Base-by-base conservation (phyloP, 306 rosid genomes). In the Ceratonia siliqua region DNA sequence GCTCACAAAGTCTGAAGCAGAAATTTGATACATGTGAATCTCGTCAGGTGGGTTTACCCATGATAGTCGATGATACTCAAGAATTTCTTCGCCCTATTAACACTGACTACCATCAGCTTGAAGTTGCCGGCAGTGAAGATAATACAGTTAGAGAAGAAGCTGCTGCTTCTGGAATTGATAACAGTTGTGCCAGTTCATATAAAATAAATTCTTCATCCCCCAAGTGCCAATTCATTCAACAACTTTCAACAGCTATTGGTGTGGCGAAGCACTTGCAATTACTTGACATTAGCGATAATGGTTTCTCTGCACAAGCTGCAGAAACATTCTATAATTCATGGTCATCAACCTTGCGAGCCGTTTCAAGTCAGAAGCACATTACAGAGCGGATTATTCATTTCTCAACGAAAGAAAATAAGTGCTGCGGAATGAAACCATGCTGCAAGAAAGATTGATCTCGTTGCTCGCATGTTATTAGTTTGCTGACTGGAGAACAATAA, bases 61-160 rank as follows among this genome's bases (percentile, higher is more conserved):
- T 77, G 55, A 78, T 82, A 79, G 80, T 85, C 62, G 86, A 77
- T 41, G 73, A 74, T 54, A 59, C 79, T 78, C 81, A 78, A 68
- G 86, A 62, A 57, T 78, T 39, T 53, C 38, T 74, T 45, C 55
- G 77, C 73, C 14, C 82, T 38, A 64, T 24, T 53, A 78, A 80
- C 78, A 58, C 67, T 42, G 82, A 78, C 5, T 41, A 53, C 65
- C 62, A 76, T 73, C 81, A 70, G 73, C 88, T 94, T 61, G 96
- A 88, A 85, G 90, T 91, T 82, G 93, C 93, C 43, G 91, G 88
- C 41, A 86, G 94, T 77, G 96, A 88, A 86, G 96, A 90, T 63
- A 80, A n/a, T 62, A 79, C 49, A 25, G 78, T 36, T 35, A 82
- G 73, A 72, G 84, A 42, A 32, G 89, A 81, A 74, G 85, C 89